These are phyloP conservation scores for Bruguiera sexangula DNA, from an alignment of 345 rosid genomes.

Conservation along the genomic window DNA sequence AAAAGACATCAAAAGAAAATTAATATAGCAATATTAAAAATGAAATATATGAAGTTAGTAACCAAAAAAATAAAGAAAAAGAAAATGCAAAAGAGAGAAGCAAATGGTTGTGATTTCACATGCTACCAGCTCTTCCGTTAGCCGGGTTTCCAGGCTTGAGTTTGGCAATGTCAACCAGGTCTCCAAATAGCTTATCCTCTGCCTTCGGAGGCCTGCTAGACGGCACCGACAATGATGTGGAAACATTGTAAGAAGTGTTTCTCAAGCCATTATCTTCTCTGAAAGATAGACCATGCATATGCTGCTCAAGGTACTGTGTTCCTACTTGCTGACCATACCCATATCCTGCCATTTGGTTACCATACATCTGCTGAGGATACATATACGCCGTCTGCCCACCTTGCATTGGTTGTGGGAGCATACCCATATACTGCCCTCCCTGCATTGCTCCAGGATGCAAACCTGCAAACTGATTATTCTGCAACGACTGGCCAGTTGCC, in stretches of 20 bases:
- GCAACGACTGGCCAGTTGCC: slow-evolving; percentile 31
- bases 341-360: slow-evolving; percentile 61
- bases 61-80: neutral
- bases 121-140: slow-evolving; percentile 75
- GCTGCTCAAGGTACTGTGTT: slow-evolving; percentile 64
- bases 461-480: slow-evolving; percentile 40
- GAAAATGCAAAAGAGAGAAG: neutral
- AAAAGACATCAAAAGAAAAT: no score
- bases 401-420: slow-evolving; percentile 51
- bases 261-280: slow-evolving; percentile 21
- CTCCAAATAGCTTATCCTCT: slow-evolving; percentile 84
- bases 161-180: slow-evolving; percentile 88
- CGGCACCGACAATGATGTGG: slow-evolving; percentile 49
- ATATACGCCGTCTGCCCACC: slow-evolving; percentile 39
- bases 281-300: slow-evolving; percentile 46
- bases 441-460: slow-evolving; percentile 47
- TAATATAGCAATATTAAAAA: no score
- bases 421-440: slow-evolving; percentile 61
- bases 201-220: slow-evolving; percentile 51
- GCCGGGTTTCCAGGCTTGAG: slow-evolving; percentile 65
- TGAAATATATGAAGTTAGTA: no score
- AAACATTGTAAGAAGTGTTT: slow-evolving; percentile 48
- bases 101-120: slow-evolving; percentile 41
- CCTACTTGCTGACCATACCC: slow-evolving; percentile 70
- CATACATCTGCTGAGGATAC: slow-evolving; percentile 68